Base-by-base conservation (phyloP, 2,329 filamentous ascomycete genomes). In the Aurifilum marmelostoma region DNA sequence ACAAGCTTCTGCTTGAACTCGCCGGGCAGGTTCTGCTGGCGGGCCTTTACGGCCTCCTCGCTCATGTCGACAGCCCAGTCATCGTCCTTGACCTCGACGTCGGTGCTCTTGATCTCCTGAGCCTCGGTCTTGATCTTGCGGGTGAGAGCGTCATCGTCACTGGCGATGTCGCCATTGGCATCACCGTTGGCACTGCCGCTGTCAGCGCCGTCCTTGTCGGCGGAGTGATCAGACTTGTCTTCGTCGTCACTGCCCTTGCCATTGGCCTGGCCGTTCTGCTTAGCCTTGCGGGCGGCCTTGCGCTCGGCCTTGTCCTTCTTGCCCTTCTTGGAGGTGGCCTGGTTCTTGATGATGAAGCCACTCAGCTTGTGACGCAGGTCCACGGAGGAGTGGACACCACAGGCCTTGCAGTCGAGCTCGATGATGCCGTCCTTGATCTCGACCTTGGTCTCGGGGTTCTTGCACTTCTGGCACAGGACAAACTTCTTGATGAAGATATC, bases 391-490 rank as follows among this genome's bases (percentile, higher is more conserved):
- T 93, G 94, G 82, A 97, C 92, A 79, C 96, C 96, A 79, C 96
- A 99, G 72, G 96, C 96, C 85, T 99, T 99, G 91, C 96, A 99
- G 83, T 99, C 96, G 74, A 98, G 90, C 72, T 93, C 83, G 80
- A 99, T 98, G 79, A 88, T 89, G 67, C 92, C 93, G 76, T 97
- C 94, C 83, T 97, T 97, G 87, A 98, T 93, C 78, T 92, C 89
- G 78, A 98, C 91, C 74, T 97, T 94, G 74, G 96, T 99, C 87
- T 99, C 96, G 47, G 96, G 96, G 82, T 99, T 99, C 89, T 97
- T 97, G 91, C 96, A 99, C 81, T 97, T 95, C 86, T 97, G 97
- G 92, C 96, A 99, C 73, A 99, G 94, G 77, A 99, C 96, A 75
- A 98, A 99, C 84, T 93, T 97, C 86, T 91, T 88, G 84, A 99